Evolutionary conservation across 192 early-diverging fungal genomes (phyloP).

Genomic region (Coemansia sp.): DNA sequence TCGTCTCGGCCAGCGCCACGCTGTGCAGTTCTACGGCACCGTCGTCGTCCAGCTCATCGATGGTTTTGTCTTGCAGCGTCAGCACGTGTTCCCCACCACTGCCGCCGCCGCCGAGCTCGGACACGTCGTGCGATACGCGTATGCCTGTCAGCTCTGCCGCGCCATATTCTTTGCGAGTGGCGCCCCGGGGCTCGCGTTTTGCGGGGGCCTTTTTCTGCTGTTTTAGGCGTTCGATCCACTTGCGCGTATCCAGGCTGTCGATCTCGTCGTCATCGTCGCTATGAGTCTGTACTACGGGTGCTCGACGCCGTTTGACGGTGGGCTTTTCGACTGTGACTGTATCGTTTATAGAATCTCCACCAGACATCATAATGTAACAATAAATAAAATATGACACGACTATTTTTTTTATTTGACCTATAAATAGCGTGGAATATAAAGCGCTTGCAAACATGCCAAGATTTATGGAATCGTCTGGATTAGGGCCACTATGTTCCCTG

Average conservation of each 20-base stretch:
- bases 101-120: conserved; percentile 13
- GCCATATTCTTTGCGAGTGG: conserved; percentile 3
- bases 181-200: not conserved
- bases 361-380: too few relatives aligned
- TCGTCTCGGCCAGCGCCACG: conserved; percentile 64
- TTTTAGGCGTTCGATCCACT: conserved; percentile 67
- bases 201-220: conserved; percentile 54
- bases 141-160: conserved; percentile 68
- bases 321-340: not conserved
- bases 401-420: not conserved
- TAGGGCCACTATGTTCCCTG: not conserved
- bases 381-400: not conserved
- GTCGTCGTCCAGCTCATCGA: conserved; percentile 56
- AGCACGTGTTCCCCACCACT: conserved; percentile 71
- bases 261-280: conserved; percentile 38
- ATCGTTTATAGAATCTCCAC: too few relatives aligned
- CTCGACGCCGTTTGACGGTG: not conserved
- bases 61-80: conserved; percentile 80
- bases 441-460: not conserved
- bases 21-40: conserved; percentile 76
- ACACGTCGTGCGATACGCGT: conserved; percentile 63
- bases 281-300: conserved; percentile 59
- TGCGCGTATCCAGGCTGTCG: conserved; percentile 60
- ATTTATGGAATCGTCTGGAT: conserved; percentile 16
- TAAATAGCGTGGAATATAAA: not conserved